Conservation (phyloP, 164 flowering plant species). For the Sextonia rubra region DNA sequence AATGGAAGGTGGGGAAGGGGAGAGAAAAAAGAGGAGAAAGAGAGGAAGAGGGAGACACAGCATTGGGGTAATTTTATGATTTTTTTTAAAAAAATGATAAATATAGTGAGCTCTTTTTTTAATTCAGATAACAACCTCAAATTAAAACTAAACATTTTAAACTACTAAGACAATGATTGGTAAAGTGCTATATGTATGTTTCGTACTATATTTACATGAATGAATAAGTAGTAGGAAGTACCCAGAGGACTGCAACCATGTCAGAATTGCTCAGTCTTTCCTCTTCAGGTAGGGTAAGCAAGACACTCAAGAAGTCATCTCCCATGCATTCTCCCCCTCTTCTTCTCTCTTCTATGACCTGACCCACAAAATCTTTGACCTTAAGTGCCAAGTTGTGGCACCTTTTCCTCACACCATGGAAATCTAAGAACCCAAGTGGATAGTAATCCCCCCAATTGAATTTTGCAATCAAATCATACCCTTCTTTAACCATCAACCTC, state of each 20-base stretch:
- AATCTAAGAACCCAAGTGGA: conserved; percentile 57
- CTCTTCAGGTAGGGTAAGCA: conserved; percentile 56
- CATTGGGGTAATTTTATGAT: too few species aligned
- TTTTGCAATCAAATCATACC: conserved; percentile 60
- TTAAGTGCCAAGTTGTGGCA: conserved; percentile 43
- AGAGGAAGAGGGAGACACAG: too few species aligned
- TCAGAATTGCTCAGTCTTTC: conserved; percentile 55
- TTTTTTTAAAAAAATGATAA: too few species aligned
- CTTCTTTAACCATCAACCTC: conserved; percentile 60
- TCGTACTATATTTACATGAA: neutral
- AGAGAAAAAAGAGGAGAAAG: too few species aligned
- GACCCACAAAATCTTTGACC: conserved; percentile 41
- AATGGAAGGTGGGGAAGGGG: too few species aligned
- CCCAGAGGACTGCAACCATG: conserved; percentile 82
- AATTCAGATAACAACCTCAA: too few species aligned
- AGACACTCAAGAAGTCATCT: conserved; percentile 59
- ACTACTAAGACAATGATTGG: too few species aligned
- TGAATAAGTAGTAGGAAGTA: conserved; percentile 15
- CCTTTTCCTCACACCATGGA: conserved; percentile 68
- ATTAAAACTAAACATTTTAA: too few species aligned
- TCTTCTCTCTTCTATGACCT: conserved; percentile 48
- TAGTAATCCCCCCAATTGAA: conserved; percentile 73
- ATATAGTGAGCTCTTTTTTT: too few species aligned
- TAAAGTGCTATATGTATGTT: neutral
- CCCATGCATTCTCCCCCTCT: conserved; percentile 18